Evolutionary conservation across 2,329 filamentous ascomycete genomes (phyloP), one percentile per base, ranked within the genome.

Genomic region (Neofusicoccum kwambonambiense): DNA sequence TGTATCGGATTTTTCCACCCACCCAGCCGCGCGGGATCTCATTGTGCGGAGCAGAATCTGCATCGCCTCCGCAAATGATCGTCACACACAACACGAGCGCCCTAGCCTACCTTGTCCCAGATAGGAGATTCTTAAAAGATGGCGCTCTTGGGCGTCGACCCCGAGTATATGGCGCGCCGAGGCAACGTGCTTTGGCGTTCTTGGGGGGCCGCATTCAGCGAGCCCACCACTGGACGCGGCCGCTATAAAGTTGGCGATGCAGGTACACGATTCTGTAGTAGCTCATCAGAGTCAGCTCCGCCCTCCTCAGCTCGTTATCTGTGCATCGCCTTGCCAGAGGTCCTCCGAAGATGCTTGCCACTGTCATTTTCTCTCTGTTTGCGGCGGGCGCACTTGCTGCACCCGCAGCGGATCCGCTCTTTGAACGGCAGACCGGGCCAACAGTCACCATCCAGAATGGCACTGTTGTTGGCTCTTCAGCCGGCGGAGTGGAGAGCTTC

Each of bases 361-460:
- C 50, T 37, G 22, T 37, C 15, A 37, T 31, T 13, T 11, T 37
- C 31, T 52, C 50, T 15, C 50, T 52, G 4, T 37, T 52, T 19
- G 50, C 34, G 34, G 50, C 50, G n/a, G 12, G 31, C 31, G n/a
- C 50, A 15, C 7, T 52, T 52, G 50, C 50, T 37, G 50, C 50
- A 13, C 50, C 50, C 17, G 50, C 50, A 52, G 50, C 50, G 34
- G 50, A 52, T 31, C 50, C 22, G 13, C 34, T 39, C 3, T 52
- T 37, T 12, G 50, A 52, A 52, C 50, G 50, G 7, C 50, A 52
- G 34, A 13, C 13, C 39, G 76, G 74, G 22, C 84, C 86, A 3
- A 83, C 82, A 3, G 86, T 89, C 56, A 77, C 81, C 15, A 83
- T 87, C 41, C 76, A 82, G 0, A 81, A 83, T 49, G 87, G 86